A percentile compares a stretch with the other conserved stretches of the same genome.
Evolutionary conservation across 1,284 basidiomycete species (phyloP).

Genomic region (Mycosarcoma maydis): DNA sequence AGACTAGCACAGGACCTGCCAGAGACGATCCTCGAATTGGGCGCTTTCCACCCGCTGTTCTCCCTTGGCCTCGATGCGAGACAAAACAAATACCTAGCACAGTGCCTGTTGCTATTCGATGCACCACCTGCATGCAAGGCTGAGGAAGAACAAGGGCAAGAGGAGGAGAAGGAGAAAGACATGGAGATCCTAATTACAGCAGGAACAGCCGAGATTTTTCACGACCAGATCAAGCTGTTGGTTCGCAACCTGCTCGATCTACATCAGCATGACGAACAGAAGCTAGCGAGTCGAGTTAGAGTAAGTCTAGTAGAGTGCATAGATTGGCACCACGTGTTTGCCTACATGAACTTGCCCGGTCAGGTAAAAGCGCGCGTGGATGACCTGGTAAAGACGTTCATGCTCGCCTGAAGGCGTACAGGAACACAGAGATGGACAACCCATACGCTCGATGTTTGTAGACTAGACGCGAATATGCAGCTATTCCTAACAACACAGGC

Average conservation of each 20-base stretch:
- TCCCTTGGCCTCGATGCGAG: conserved; percentile 11
- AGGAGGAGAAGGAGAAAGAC: not conserved
- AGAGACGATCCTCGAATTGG: conserved; percentile 14
- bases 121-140: not conserved
- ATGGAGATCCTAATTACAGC: conserved; percentile 23
- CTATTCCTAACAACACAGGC: too few species aligned
- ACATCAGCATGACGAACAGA: not conserved
- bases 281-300: conserved; percentile 8
- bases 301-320: conserved; percentile 26
- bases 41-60: conserved; percentile 36
- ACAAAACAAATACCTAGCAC: conserved; percentile 18
- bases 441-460: not conserved
- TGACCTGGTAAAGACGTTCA: conserved; percentile 31
- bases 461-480: too few species aligned
- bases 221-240: conserved; percentile 23
- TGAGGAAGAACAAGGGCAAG: too few species aligned
- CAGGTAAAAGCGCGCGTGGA: conserved; percentile 27
- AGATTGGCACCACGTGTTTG: conserved; percentile 39
- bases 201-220: conserved; percentile 24
- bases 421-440: not conserved
- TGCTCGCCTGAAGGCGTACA: conserved; percentile 11
- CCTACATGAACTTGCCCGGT: conserved; percentile 28
- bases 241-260: conserved; percentile 13
- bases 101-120: conserved; percentile 11
- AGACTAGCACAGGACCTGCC: conserved; percentile 19